These are phyloP conservation scores for Penicillium tannophilum DNA, from an alignment of 495 filamentous ascomycete genomes.

Conservation along the genomic window DNA sequence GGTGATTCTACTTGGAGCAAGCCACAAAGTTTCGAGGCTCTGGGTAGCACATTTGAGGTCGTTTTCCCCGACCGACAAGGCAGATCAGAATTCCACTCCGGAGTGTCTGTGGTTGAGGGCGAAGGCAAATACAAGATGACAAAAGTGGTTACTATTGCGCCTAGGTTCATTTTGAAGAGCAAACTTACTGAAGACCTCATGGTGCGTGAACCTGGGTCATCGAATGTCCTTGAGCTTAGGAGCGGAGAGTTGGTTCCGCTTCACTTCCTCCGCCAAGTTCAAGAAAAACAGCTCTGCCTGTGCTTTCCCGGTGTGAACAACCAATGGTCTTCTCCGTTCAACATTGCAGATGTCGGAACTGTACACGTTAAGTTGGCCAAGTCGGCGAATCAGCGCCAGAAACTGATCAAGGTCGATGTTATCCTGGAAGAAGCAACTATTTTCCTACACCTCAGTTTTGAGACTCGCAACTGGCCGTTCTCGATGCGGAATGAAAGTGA, in stretches of 20 bases:
- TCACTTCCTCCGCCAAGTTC: conserved; percentile 77
- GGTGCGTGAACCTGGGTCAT: conserved; percentile 86
- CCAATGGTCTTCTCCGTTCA: conserved; percentile 97
- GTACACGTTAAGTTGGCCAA: conserved; percentile 93
- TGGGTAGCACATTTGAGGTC: conserved; percentile 87
- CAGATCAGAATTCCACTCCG: conserved; percentile 83
- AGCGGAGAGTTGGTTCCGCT: conserved; percentile 77
- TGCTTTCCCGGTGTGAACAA: conserved; percentile 96
- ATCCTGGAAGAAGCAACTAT: conserved; percentile 90
- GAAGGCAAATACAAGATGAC: conserved; percentile 97
- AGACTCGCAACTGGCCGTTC: conserved; percentile 95
- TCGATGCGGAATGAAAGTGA: conserved; percentile 98
- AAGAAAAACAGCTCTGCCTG: conserved; percentile 84
- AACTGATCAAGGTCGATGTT: conserved; percentile 82
- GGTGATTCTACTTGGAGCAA: conserved; percentile 93
- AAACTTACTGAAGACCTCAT: conserved; percentile 84
- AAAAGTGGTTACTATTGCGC: conserved; percentile 91
- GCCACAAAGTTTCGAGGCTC: conserved; percentile 97
- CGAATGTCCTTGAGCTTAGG: conserved; percentile 74
- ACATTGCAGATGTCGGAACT: conserved; percentile 89
- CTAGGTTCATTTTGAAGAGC: conserved; percentile 93
- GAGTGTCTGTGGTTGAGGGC: conserved; percentile 83
- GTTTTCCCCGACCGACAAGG: conserved; percentile 70
- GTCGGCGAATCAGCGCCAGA: conserved; percentile 77
- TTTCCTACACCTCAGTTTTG: conserved; percentile 86